Conservation (phyloP, 768 basidiomycete genomes). For the Pisolithus tinctorius region DNA sequence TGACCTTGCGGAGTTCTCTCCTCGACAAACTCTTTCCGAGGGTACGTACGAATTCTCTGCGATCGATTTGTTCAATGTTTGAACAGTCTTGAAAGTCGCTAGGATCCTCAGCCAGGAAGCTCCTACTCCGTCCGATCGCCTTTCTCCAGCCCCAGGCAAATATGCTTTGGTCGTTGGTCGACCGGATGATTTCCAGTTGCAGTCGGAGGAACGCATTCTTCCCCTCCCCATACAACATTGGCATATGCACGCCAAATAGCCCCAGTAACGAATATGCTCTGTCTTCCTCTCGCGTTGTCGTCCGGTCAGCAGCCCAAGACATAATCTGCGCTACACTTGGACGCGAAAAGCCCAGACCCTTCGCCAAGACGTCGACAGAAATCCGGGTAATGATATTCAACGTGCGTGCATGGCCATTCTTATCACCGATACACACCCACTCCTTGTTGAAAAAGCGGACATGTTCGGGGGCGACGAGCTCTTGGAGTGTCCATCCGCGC, state of each 20-base stretch:
- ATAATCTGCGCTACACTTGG: too few relatives aligned
- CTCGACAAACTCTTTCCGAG: neutral
- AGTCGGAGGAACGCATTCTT: too few relatives aligned
- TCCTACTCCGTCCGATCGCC: neutral
- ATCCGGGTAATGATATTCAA: neutral
- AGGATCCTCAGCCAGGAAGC: neutral
- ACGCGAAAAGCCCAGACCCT: too few relatives aligned
- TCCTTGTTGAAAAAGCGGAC: constrained; percentile 10
- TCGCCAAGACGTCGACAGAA: neutral
- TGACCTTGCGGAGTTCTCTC: neutral
- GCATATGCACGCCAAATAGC: too few relatives aligned
- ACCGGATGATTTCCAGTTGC: neutral
- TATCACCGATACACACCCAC: constrained; percentile 5
- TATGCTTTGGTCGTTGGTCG: constrained; percentile 7
- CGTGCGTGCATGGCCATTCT: neutral
- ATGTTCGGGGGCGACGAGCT: constrained; percentile 10
- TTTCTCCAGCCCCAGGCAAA: constrained; percentile 3
- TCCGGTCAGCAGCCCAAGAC: too few relatives aligned
- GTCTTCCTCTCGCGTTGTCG: too few relatives aligned
- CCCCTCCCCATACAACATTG: too few relatives aligned
- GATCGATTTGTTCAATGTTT: neutral
- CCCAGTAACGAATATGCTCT: neutral
- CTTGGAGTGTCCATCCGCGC: constrained; percentile 9
- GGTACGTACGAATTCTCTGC: neutral
- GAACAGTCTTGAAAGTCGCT: neutral